Evolutionary conservation across 163 green algal genomes (phyloP).

Genomic region (Chlamydomonas reinhardtii): DNA sequence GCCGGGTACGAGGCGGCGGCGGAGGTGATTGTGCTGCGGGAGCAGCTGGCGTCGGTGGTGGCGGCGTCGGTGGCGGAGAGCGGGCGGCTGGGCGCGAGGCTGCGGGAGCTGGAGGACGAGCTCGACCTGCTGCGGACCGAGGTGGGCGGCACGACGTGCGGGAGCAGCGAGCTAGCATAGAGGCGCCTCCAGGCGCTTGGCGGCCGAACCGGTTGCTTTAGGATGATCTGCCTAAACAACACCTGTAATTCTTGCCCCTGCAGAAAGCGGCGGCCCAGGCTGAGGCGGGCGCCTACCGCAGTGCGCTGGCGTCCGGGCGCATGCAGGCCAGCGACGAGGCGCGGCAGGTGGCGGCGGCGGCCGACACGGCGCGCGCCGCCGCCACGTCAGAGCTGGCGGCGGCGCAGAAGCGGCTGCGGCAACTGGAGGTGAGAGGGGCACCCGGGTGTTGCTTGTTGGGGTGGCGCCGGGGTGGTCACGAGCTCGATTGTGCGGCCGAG

Average conservation of each 20-base stretch:
- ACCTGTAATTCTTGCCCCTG: no score
- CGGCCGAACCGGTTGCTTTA: no score
- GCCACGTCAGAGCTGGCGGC: neutral
- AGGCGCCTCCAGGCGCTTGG: no score
- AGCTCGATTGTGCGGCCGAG: no score
- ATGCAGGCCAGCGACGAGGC: slow-evolving; percentile 11
- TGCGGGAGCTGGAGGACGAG: slow-evolving; percentile 36
- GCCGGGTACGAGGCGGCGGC: neutral
- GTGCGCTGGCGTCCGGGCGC: neutral
- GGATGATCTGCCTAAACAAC: no score
- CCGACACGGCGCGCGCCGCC: neutral
- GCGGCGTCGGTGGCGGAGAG: slow-evolving; percentile 32
- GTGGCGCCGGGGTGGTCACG: no score
- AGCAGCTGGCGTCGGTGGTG: slow-evolving; percentile 35
- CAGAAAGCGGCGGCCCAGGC: neutral
- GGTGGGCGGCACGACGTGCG: no score
- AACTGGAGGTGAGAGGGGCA: slow-evolving; percentile 14
- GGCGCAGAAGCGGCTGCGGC: neutral
- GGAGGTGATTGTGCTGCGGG: slow-evolving; percentile 13
- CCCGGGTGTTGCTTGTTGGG: no score
- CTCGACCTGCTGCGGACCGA: neutral
- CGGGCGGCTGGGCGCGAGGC: neutral
- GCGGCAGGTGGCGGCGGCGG: neutral
- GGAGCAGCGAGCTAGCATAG: no score
- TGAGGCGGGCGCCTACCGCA: slow-evolving; percentile 3